Evolutionary conservation across 768 basidiomycete genomes (phyloP).

Genomic region (Tubosaeta sp.): DNA sequence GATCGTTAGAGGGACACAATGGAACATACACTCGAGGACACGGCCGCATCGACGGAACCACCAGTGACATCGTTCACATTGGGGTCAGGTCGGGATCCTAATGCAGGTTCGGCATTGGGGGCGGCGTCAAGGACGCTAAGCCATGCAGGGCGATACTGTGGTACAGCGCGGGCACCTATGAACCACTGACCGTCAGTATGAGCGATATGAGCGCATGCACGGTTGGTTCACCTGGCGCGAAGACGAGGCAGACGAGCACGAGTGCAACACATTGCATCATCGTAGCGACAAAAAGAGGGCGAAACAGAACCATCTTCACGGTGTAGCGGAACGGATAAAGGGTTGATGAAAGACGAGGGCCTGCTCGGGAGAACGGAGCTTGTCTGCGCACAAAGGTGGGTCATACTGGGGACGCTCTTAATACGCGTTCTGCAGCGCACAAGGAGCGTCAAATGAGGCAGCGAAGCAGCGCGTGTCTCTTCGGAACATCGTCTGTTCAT

Average conservation of each 20-base stretch:
- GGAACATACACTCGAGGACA: neutral
- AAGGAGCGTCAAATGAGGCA: slow-evolving; percentile 19
- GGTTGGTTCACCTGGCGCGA: neutral
- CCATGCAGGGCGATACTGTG: neutral
- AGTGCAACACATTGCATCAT: slow-evolving; percentile 4
- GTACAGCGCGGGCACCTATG: neutral
- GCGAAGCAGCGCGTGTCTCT: neutral
- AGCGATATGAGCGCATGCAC: neutral
- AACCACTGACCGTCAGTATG: neutral
- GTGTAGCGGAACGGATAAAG: slow-evolving; percentile 3
- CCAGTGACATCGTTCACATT: neutral
- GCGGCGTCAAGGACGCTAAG: neutral
- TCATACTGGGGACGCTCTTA: neutral
- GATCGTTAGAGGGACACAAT: neutral
- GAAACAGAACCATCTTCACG: slow-evolving; percentile 22
- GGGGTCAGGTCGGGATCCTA: neutral
- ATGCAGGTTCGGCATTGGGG: neutral
- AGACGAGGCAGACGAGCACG: slow-evolving; percentile 5
- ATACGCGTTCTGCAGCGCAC: slow-evolving; percentile 10
- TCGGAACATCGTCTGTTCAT: no score
- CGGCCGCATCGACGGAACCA: neutral
- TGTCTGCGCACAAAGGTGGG: neutral
- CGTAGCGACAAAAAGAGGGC: slow-evolving; percentile 13
- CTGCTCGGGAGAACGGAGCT: slow-evolving; percentile 8
- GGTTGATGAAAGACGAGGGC: slow-evolving; percentile 6